phyloP scores from a whole-genome alignment of 352 stramenopile species.

The Pythium apleroticum region DNA sequence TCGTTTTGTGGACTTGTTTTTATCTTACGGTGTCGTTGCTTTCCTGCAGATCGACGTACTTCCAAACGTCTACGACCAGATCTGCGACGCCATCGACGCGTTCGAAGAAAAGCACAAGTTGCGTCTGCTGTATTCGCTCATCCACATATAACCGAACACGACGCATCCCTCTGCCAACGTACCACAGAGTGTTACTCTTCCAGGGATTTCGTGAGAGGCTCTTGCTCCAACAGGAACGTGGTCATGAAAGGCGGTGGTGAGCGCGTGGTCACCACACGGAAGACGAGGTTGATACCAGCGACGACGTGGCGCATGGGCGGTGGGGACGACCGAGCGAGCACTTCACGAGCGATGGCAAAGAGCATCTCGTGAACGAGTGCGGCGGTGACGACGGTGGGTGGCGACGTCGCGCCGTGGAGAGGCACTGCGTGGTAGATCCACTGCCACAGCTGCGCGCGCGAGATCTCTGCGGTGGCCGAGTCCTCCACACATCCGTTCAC shows the following conservation, averaged over 20 bases:
- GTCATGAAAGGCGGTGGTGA: constrained; percentile 61
- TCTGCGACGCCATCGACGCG: constrained; percentile 52
- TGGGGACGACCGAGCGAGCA: constrained; percentile 23
- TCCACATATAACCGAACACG: constrained; percentile 46
- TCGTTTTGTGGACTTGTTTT: neutral
- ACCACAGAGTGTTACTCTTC: constrained; percentile 15
- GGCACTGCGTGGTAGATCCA: constrained; percentile 65
- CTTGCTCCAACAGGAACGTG: constrained; percentile 68
- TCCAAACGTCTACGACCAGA: constrained; percentile 42
- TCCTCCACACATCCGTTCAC: constrained; percentile 94
- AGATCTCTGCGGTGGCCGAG: constrained; percentile 94
- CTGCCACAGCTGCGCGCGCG: constrained; percentile 91
- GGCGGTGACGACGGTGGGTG: constrained; percentile 33
- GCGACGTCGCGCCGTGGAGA: constrained; percentile 26
- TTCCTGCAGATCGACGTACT: constrained; percentile 52
- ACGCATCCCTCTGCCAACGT: neutral
- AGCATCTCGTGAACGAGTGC: constrained; percentile 54
- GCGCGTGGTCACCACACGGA: constrained; percentile 59
- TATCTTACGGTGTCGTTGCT: neutral
- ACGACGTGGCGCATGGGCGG: constrained; percentile 37
- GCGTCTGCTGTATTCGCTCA: constrained; percentile 62
- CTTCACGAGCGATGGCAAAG: constrained; percentile 33
- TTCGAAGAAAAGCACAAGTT: constrained; percentile 64
- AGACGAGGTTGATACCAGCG: constrained; percentile 52
- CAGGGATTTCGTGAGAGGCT: constrained; percentile 45